A percentile compares a stretch with the other conserved stretches of the same genome.
phyloP scores from a whole-genome alignment of 768 basidiomycete genomes.

The Imleria badia region DNA sequence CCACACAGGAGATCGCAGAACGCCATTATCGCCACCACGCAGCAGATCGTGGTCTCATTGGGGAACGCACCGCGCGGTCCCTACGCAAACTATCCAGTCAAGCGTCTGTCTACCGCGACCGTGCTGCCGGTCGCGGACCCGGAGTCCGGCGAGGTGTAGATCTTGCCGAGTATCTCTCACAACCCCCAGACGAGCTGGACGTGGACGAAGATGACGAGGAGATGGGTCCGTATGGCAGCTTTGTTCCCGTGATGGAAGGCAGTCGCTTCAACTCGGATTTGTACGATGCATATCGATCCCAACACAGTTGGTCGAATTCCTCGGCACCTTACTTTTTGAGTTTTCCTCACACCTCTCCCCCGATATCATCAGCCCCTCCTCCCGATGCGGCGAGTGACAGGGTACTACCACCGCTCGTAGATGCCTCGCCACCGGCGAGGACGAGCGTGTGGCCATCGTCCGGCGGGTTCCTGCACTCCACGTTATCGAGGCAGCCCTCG shows the following conservation, averaged over 20 bases:
- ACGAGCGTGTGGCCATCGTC: constrained; percentile 26
- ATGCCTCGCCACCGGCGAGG: constrained; percentile 24
- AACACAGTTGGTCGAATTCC: constrained; percentile 32
- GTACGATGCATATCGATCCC: constrained; percentile 59
- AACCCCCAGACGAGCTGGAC: constrained; percentile 55
- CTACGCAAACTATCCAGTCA: constrained; percentile 57
- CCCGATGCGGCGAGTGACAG: constrained; percentile 24
- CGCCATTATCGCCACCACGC: constrained; percentile 54
- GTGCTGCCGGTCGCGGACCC: constrained; percentile 37
- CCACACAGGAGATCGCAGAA: constrained; percentile 70
- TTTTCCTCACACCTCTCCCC: constrained; percentile 26
- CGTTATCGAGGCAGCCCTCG: constrained; percentile 55
- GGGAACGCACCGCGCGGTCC: constrained; percentile 64
- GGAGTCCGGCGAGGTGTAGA: constrained; percentile 35
- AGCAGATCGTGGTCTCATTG: constrained; percentile 58
- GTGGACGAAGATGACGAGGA: constrained; percentile 71
- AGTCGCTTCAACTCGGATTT: constrained; percentile 57
- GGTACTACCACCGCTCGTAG: constrained; percentile 30
- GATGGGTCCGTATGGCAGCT: constrained; percentile 42
- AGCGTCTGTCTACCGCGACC: constrained; percentile 53
- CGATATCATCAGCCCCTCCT: constrained; percentile 27
- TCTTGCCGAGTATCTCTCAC: constrained; percentile 51
- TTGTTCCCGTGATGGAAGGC: constrained; percentile 46
- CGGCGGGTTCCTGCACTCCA: constrained; percentile 25
- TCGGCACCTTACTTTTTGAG: constrained; percentile 24